phyloP scores from a whole-genome alignment of 1,139 yeast genomes.

The Kodamaea arcana region DNA sequence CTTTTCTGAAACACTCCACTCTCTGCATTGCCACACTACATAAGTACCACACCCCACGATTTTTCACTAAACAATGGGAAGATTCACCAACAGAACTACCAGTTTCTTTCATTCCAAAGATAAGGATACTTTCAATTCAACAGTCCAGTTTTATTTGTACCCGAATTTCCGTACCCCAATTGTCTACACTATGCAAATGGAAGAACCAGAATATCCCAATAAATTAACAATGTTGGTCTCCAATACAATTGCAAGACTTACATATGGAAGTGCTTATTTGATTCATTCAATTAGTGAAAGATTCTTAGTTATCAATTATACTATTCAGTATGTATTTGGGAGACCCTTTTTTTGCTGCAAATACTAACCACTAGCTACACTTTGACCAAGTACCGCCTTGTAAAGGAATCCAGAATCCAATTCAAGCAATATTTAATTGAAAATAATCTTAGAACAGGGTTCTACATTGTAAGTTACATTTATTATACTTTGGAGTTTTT shows the following conservation, averaged over 20 bases:
- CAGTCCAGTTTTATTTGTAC: constrained; percentile 5
- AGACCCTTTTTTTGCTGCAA: no score
- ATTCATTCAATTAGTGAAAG: constrained; percentile 1
- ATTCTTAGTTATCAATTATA: neutral
- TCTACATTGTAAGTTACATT: constrained; percentile 2
- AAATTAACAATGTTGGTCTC: neutral
- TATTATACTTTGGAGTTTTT: neutral
- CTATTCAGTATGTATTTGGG: constrained; percentile 1
- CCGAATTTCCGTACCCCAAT: constrained; percentile 1
- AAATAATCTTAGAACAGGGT: neutral
- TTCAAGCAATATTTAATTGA: neutral
- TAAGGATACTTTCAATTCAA: no score
- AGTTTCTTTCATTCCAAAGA: no score
- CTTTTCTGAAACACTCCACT: no score
- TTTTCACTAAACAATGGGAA: no score
- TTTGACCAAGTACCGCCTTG: neutral
- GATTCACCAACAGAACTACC: no score
- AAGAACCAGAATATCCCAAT: constrained; percentile 1
- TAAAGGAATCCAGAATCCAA: neutral
- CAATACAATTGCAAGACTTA: constrained; percentile 1
- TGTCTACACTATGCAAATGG: neutral
- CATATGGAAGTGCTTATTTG: neutral
- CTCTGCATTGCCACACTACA: no score
- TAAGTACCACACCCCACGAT: no score
- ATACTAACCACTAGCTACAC: constrained; percentile 1